Evolutionary conservation across 768 basidiomycete genomes (phyloP).

Genomic region (Termitomyces sp.): DNA sequence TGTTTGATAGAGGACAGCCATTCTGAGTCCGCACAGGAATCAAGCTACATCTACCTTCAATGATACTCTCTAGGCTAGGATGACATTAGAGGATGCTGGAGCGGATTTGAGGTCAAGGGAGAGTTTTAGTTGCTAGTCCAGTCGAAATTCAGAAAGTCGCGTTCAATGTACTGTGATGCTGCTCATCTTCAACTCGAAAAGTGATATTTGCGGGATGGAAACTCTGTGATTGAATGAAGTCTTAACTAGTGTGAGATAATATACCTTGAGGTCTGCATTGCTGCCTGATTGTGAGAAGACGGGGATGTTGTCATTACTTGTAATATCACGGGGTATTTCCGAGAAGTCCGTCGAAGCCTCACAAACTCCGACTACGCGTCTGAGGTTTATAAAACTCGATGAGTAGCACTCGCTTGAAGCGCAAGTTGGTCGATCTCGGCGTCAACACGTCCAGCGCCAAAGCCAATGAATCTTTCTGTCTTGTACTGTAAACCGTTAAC

Average conservation of each 20-base stretch:
- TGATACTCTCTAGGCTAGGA: neutral
- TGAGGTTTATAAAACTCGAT: neutral
- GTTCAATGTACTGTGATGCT: neutral
- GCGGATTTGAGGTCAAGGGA: neutral
- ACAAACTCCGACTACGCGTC: neutral
- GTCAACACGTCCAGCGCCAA: constrained; percentile 15
- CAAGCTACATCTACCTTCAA: too few relatives aligned
- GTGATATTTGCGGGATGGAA: too few relatives aligned
- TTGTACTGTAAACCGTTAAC: constrained; percentile 6
- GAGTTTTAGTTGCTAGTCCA: neutral
- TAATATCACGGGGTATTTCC: neutral
- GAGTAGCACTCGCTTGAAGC: constrained; percentile 14
- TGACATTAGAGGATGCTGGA: neutral
- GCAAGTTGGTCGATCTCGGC: constrained; percentile 15
- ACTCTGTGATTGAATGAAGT: too few relatives aligned
- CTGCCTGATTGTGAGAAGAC: neutral
- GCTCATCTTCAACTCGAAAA: too few relatives aligned
- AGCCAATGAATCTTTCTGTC: constrained; percentile 16
- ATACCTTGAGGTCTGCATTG: too few relatives aligned
- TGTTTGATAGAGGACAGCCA: neutral
- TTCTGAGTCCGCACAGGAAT: neutral
- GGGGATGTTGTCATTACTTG: neutral
- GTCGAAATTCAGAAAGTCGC: neutral
- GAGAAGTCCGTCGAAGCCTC: neutral
- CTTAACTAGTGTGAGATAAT: neutral